These are phyloP conservation scores for Eucalyptus leucophloia DNA, from an alignment of 345 rosid genomes.

Conservation along the genomic window DNA sequence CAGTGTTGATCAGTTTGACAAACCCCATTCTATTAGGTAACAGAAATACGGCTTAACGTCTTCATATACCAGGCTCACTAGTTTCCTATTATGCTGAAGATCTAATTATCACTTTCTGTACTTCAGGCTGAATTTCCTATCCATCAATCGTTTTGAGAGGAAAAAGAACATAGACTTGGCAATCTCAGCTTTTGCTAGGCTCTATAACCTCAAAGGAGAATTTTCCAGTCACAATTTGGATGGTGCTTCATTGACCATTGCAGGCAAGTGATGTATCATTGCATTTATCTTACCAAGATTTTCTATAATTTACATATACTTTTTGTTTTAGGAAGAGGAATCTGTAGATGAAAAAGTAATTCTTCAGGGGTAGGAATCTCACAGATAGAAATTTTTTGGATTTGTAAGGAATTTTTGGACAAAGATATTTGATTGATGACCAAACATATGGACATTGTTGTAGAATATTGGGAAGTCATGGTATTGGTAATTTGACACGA, in stretches of 20 bases:
- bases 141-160: constrained; percentile 84
- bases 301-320: neutral
- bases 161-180: constrained; percentile 86
- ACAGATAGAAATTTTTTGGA: neutral
- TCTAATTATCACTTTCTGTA: neutral
- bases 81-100: neutral
- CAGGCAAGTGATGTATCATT: constrained; percentile 32
- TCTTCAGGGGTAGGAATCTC: neutral
- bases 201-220: constrained; percentile 27
- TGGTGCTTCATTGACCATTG: constrained; percentile 57
- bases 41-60: constrained; percentile 12
- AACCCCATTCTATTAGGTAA: constrained; percentile 50
- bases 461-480: neutral
- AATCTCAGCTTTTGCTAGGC: constrained; percentile 75
- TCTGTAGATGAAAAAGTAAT: neutral
- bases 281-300: neutral
- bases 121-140: constrained; percentile 70
- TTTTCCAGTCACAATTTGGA: neutral
- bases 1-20: constrained; percentile 60
- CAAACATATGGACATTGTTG: neutral
- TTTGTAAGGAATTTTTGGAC: neutral
- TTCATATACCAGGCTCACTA: neutral
- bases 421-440: neutral
- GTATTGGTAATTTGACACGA: neutral
- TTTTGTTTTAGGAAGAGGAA: neutral